A percentile compares a stretch with the other conserved stretches of the same genome.
phyloP scores from a whole-genome alignment of 768 basidiomycete genomes.

The Serendipita sp. region DNA sequence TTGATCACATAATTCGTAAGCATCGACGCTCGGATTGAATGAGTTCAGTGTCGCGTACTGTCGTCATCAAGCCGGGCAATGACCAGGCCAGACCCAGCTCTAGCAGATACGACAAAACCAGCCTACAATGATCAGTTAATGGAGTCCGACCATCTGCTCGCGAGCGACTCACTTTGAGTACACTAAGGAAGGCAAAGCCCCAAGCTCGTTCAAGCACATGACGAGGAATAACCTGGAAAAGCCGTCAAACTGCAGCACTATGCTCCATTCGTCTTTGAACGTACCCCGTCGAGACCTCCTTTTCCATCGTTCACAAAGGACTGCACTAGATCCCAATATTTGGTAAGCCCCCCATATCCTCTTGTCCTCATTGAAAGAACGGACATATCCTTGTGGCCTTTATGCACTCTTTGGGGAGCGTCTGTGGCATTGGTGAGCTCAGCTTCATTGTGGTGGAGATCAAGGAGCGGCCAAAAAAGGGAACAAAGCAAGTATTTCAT shows the following conservation, averaged over 20 bases:
- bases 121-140: slow-evolving; percentile 7
- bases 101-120: slow-evolving; percentile 23
- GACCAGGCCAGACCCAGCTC: slow-evolving; percentile 71
- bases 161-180: slow-evolving; percentile 63
- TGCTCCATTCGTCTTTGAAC: slow-evolving; percentile 12
- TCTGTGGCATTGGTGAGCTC: slow-evolving; percentile 34
- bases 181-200: slow-evolving; percentile 83
- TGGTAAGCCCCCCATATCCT: no score
- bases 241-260: background rate
- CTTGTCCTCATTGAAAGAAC: slow-evolving; percentile 13
- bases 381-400: slow-evolving; percentile 80
- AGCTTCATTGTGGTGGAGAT: slow-evolving; percentile 26
- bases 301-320: slow-evolving; percentile 70
- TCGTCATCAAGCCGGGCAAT: slow-evolving; percentile 73
- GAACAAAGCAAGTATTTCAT: background rate
- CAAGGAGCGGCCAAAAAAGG: background rate
- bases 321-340: slow-evolving; percentile 33
- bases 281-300: slow-evolving; percentile 68
- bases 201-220: slow-evolving; percentile 38
- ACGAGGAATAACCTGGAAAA: slow-evolving; percentile 34
- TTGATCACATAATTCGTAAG: background rate
- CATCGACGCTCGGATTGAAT: background rate
- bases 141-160: slow-evolving; percentile 20
- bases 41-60: slow-evolving; percentile 31
- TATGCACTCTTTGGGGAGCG: slow-evolving; percentile 63